Percentiles rank a stretch among this genome's conserved stretches.
Conservation (phyloP, 1,139 yeast genomes). For the Taphrina betulina region DNA sequence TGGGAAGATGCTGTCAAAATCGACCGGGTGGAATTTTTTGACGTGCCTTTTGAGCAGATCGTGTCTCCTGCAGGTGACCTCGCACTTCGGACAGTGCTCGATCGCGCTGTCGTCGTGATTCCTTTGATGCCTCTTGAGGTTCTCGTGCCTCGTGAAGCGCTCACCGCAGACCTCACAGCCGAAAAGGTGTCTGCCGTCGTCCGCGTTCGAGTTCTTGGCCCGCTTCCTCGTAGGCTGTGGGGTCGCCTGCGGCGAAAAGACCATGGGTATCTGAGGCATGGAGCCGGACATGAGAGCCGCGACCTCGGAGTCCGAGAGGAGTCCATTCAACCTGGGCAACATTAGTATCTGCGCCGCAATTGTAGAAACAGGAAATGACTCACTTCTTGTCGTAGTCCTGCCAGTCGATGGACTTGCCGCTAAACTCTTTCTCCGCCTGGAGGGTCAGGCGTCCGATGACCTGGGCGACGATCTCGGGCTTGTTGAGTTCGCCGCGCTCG, state of each 20-base stretch:
- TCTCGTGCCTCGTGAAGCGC: conserved; percentile 30
- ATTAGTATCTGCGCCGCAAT: no score
- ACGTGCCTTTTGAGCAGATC: conserved; percentile 30
- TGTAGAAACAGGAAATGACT: no score
- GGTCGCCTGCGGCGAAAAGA: neutral
- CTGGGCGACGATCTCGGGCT: conserved; percentile 22
- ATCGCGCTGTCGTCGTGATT: conserved; percentile 30
- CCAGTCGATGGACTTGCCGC: conserved; percentile 29
- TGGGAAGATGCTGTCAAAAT: conserved; percentile 12
- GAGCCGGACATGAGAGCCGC: conserved; percentile 22
- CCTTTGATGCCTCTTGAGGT: conserved; percentile 25
- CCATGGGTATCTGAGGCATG: conserved; percentile 23
- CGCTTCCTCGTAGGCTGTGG: conserved; percentile 14
- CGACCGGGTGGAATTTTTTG: conserved; percentile 27
- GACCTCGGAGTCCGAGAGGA: conserved; percentile 11
- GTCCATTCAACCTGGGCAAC: conserved; percentile 14
- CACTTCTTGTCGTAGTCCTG: conserved; percentile 20
- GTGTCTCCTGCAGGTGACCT: conserved; percentile 25
- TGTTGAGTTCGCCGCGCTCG: conserved; percentile 14
- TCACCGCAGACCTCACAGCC: conserved; percentile 29
- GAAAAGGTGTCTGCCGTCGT: conserved; percentile 24
- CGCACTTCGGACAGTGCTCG: conserved; percentile 27
- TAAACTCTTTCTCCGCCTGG: conserved; percentile 19
- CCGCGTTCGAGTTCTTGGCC: conserved; percentile 24
- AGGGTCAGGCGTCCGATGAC: conserved; percentile 19